Percentiles rank a stretch among this genome's conserved stretches.
phyloP scores from a whole-genome alignment of 768 basidiomycete genomes.

The Tulasnella calospora region DNA sequence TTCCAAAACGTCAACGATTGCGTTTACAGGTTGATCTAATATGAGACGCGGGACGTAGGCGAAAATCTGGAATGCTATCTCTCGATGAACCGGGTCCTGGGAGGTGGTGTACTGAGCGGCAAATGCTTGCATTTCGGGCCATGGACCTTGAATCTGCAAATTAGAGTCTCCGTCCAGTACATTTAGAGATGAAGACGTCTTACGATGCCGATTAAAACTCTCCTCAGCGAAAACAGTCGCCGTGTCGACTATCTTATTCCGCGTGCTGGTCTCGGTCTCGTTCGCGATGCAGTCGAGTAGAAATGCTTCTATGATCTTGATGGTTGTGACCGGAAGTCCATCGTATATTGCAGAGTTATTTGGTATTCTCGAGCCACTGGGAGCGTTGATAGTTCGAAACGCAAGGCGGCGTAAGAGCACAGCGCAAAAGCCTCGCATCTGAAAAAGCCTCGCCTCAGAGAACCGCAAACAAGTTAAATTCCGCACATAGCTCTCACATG shows the following conservation, averaged over 20 bases:
- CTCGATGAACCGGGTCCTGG: slow-evolving; percentile 35
- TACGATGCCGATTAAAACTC: slow-evolving; percentile 58
- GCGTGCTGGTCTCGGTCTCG: slow-evolving; percentile 54
- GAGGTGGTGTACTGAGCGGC: slow-evolving; percentile 44
- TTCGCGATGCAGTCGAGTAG: slow-evolving; percentile 64
- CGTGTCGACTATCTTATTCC: slow-evolving; percentile 69
- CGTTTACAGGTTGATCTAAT: slow-evolving; percentile 68
- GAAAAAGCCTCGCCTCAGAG: slow-evolving; percentile 1
- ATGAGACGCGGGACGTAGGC: slow-evolving; percentile 58
- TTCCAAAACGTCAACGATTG: slow-evolving; percentile 61
- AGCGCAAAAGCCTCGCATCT: slow-evolving; percentile 84
- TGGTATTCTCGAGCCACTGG: slow-evolving; percentile 20
- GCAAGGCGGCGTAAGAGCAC: slow-evolving; percentile 74
- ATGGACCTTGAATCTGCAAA: slow-evolving; percentile 44
- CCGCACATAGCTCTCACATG: slow-evolving; percentile 49
- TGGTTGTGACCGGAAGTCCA: slow-evolving; percentile 60
- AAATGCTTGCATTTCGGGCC: slow-evolving; percentile 74
- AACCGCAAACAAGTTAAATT: neutral
- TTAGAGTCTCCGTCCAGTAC: neutral
- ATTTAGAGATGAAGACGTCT: neutral
- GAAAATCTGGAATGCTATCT: slow-evolving; percentile 67
- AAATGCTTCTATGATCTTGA: slow-evolving; percentile 64
- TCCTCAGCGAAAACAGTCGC: slow-evolving; percentile 71
- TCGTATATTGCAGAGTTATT: slow-evolving; percentile 66
- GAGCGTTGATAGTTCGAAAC: slow-evolving; percentile 51